Evolutionary conservation across 306 rosid species (phyloP), one percentile per base, ranked within the genome.

Genomic region (Quercus rubra): DNA sequence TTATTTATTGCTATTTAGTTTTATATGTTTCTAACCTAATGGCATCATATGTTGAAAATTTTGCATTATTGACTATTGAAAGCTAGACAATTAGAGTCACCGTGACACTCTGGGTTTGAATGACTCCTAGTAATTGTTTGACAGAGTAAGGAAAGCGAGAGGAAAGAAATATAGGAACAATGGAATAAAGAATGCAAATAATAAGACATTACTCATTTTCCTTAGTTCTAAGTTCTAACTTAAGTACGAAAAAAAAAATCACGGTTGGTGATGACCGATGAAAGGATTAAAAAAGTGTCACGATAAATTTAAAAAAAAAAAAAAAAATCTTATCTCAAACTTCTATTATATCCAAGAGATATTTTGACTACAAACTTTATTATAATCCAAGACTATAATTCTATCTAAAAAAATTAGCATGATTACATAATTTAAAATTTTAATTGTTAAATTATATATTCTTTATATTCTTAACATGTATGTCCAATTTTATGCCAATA

Each of bases 391-490:
- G 3, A 0, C 2, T 38, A 2, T 7, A 38, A 38, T 7, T 38
- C 0, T 7, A 0, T 6, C 3, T 38, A 38, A 38, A 33, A 33
- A 38, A 38, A 7, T 7, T 2, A 38, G 2, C 46, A 7, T 7
- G 1, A 38, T 11, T 38, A 38, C 3, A 2, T 41, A 41, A 41
- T 41, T 38, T 41, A 0, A 41, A 41, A 41, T 2, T 41, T 0
- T 41, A 41, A 41, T 2, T 2, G 0, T 41, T 8, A 41, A 0
- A 41, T 41, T 41, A 2, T 0, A 41, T 41, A 1, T 41, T 7
- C 0, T 38, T 38, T 38, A 38, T 38, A 0, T 7, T 41, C 3
- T 41, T 2, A 8, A 41, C 3, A 41, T 41, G 0, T 0, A 7
- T 0, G 2, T 41, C 3, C 0, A 41, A 2, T 41, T 41, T 41